These are phyloP conservation scores for Cetraspora pellucida DNA, from an alignment of 192 early-diverging fungal genomes.

Conservation along the genomic window DNA sequence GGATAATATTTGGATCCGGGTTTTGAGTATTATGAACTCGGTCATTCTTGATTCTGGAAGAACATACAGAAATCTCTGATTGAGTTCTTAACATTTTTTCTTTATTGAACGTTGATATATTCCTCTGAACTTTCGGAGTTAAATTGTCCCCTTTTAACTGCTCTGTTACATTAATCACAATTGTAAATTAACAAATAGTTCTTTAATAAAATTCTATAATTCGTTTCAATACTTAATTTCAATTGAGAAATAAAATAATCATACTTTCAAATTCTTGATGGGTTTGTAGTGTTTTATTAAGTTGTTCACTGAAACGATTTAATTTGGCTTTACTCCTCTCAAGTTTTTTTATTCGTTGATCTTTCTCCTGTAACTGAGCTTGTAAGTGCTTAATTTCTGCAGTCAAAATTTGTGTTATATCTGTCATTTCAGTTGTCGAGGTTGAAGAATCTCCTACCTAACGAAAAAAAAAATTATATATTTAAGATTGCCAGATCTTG, in stretches of 20 bases:
- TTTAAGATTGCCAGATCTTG: too few relatives aligned
- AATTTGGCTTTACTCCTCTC: slow-evolving; percentile 55
- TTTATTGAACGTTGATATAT: slow-evolving; percentile 55
- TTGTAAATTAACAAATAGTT: slow-evolving; percentile 51
- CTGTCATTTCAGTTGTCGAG: too few relatives aligned
- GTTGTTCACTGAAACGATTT: slow-evolving; percentile 51
- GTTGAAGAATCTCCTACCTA: too few relatives aligned
- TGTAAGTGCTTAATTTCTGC: too few relatives aligned
- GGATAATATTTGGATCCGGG: slow-evolving; percentile 67
- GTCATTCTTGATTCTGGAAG: slow-evolving; percentile 2
- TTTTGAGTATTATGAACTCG: neutral
- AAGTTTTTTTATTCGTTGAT: slow-evolving; percentile 45
- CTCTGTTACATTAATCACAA: slow-evolving; percentile 59
- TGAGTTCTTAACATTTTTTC: slow-evolving; percentile 58
- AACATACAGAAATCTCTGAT: neutral
- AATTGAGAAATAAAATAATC: neutral
- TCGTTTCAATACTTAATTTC: too few relatives aligned
- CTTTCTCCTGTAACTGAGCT: slow-evolving; percentile 35
- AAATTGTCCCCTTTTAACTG: slow-evolving; percentile 57
- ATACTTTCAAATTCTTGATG: slow-evolving; percentile 61
- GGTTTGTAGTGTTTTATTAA: slow-evolving; percentile 53
- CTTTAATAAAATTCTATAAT: slow-evolving; percentile 50
- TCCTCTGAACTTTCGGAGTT: slow-evolving; percentile 58
- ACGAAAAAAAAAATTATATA: too few relatives aligned
- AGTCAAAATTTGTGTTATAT: too few relatives aligned